Evolutionary conservation across 805 yeast species (phyloP), one percentile per base, ranked within the genome.

Genomic region (Wickerhamiella domercqiae): DNA sequence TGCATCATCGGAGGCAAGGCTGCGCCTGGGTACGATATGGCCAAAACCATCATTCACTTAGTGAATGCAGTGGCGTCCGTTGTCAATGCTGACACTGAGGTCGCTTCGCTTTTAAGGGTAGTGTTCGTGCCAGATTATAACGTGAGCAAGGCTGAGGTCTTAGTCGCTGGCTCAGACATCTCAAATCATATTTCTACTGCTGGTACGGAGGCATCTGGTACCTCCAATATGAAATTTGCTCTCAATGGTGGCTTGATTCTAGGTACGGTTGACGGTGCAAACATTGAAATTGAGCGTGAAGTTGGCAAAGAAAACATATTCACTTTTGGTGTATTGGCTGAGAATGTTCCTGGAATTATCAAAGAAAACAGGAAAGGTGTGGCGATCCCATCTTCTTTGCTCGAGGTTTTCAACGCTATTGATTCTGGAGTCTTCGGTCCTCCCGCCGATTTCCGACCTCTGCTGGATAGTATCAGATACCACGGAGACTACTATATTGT

Each of bases 21-120:
- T 42, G 96, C 96, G 7, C 96, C 96, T n/a, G 96, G 96, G 47
- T 84, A 84, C 59, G 84, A 81, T 63, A 81, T 84, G 74, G 96
- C 96, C 42, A 84, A 84, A 61, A 71, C 79, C 41, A 80, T 84
- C 52, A 86, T 84, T 55, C 82, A 83, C 59, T 67, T 84, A 57
- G 71, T 84, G 53, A 84, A 80, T 57, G 61, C 79, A 38, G 95
- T 83, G 28, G 76, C 80, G 22, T 75, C 71, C 4, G 87, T 82
- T 35, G 73, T 84, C 45, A 84, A 84, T 60, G 68, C 67, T 42
- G 96, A 84, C 55, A 59, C 67, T 1, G 86, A 77, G 21, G 67
- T 82, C 52, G 80, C 70, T 26, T 78, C 77, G 48, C 64, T 78
- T 51, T 70, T 84, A 52, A 82, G 84, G 62, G 94, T 83, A 39